Conservation (phyloP, 1,284 basidiomycete species). For the Blastosporella zonata region DNA sequence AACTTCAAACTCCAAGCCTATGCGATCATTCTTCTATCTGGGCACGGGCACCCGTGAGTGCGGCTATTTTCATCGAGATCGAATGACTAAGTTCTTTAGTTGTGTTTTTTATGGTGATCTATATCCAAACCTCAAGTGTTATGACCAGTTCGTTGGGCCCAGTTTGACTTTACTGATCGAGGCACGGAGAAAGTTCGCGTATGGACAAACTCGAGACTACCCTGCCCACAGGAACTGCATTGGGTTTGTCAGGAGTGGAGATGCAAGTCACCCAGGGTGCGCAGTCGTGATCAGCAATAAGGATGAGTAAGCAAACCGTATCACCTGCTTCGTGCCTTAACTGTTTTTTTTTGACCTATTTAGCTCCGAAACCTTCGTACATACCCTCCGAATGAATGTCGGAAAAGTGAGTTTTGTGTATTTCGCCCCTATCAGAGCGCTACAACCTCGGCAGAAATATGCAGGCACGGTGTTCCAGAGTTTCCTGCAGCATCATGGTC, state of each 20-base stretch:
- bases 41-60: constrained; percentile 82
- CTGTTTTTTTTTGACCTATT: constrained; percentile 22
- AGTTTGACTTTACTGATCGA: constrained; percentile 53
- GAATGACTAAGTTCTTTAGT: constrained; percentile 34
- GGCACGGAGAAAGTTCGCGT: constrained; percentile 61
- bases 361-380: constrained; percentile 29
- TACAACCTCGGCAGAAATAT: constrained; percentile 32
- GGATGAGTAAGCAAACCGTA: constrained; percentile 32
- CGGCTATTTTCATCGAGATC: neutral
- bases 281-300: constrained; percentile 69
- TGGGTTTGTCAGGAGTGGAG: constrained; percentile 69
- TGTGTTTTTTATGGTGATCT: constrained; percentile 94
- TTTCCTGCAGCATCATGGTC: constrained; percentile 43
- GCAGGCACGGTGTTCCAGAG: constrained; percentile 42
- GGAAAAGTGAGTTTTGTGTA: constrained; percentile 45
- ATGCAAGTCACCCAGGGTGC: constrained; percentile 49
- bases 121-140: constrained; percentile 69
- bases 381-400: constrained; percentile 60
- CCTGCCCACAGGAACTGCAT: constrained; percentile 57
- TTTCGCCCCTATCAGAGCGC: constrained; percentile 4
- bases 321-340: constrained; percentile 4
- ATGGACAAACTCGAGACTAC: constrained; percentile 62
- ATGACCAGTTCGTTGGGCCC: constrained; percentile 47
- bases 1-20: constrained; percentile 82
- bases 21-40: constrained; percentile 81